Evolutionary conservation across 306 rosid genomes (phyloP).

Genomic region (Cicer chorassanicum): DNA sequence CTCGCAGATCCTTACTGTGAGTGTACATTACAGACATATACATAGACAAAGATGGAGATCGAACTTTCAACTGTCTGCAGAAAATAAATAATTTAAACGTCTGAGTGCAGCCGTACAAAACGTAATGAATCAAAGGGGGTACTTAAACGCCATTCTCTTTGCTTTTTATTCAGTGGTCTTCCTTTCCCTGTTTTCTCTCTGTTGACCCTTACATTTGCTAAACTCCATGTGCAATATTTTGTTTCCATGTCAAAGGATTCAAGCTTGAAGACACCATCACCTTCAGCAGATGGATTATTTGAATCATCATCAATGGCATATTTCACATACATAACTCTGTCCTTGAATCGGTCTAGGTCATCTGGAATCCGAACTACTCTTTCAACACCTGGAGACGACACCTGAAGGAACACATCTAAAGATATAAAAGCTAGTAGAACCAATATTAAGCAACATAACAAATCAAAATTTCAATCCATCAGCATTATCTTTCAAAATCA

Average conservation of each 20-base stretch:
- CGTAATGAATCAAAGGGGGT: slow-evolving; percentile 72
- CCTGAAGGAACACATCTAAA: slow-evolving; percentile 58
- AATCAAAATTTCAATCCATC: slow-evolving; percentile 8
- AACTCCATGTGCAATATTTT: slow-evolving; percentile 78
- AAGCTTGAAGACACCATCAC: slow-evolving; percentile 80
- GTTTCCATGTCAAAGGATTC: slow-evolving; percentile 78
- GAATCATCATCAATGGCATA: slow-evolving; percentile 53
- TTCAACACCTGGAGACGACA: slow-evolving; percentile 98
- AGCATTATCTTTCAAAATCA: slow-evolving; percentile 23
- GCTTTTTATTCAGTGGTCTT: slow-evolving; percentile 87
- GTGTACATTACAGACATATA: not conserved
- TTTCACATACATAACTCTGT: slow-evolving; percentile 79
- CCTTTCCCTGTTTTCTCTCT: slow-evolving; percentile 94
- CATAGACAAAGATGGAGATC: not conserved
- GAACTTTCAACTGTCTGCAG: slow-evolving; percentile 1
- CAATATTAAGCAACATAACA: slow-evolving; percentile 8
- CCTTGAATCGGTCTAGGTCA: slow-evolving; percentile 88
- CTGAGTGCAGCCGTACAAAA: slow-evolving; percentile 81
- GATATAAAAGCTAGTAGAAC: slow-evolving; percentile 9
- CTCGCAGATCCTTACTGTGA: slow-evolving; percentile 11
- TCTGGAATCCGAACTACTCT: slow-evolving; percentile 77
- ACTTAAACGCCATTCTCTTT: slow-evolving; percentile 80
- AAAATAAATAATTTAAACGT: slow-evolving; percentile 45
- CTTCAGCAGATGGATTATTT: slow-evolving; percentile 59
- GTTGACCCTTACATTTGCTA: slow-evolving; percentile 81